These are phyloP conservation scores for Dillenia suffruticosa DNA, from an alignment of 164 flowering plant genomes.

Conservation along the genomic window DNA sequence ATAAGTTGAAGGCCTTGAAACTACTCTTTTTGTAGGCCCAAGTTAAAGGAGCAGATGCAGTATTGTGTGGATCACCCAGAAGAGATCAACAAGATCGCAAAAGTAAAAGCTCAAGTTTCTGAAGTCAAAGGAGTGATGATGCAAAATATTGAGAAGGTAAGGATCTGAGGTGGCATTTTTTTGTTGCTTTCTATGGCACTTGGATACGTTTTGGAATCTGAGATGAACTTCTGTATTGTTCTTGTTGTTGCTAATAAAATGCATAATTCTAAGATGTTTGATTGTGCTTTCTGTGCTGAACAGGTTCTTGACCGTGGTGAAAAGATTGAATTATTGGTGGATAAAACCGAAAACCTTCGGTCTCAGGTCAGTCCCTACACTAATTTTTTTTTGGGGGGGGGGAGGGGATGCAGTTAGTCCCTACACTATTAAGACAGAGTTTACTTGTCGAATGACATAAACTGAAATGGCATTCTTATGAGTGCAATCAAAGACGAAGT, in stretches of 20 bases:
- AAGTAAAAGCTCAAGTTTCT: constrained; percentile 28
- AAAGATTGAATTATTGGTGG: constrained; percentile 26
- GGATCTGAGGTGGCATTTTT: neutral
- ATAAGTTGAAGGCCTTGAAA: no score
- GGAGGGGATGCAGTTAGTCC: constrained; percentile 11
- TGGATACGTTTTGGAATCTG: no score
- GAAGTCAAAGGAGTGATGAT: constrained; percentile 35
- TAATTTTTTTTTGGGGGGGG: no score
- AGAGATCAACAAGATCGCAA: constrained; percentile 25
- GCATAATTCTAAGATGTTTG: no score
- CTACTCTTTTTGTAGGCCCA: constrained; percentile 10
- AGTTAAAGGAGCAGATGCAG: constrained; percentile 8
- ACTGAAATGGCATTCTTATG: no score
- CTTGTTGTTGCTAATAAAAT: no score
- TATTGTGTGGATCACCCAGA: constrained; percentile 21
- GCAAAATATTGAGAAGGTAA: constrained; percentile 32
- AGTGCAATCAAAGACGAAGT: no score
- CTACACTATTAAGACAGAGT: no score
- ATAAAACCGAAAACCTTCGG: constrained; percentile 29
- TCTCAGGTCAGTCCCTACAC: constrained; percentile 19
- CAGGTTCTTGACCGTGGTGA: constrained; percentile 31
- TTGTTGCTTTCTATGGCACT: no score
- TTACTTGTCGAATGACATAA: no score
- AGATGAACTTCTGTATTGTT: no score
- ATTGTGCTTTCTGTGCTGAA: no score